Evolutionary conservation across 768 basidiomycete genomes (phyloP), one percentile per base, ranked within the genome.

Genomic region (Russula virescens): DNA sequence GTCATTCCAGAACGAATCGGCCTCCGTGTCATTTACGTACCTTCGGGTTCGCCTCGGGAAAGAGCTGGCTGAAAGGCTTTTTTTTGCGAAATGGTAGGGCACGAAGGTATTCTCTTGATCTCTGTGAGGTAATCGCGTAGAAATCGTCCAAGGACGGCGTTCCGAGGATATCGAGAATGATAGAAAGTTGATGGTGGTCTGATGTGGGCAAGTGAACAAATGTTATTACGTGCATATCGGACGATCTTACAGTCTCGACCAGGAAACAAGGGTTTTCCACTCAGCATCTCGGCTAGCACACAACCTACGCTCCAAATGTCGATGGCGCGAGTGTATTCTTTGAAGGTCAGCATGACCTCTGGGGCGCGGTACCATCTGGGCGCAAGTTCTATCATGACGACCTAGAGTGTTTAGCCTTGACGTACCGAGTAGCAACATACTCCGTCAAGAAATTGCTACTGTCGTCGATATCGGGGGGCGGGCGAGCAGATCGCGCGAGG

Each of bases 271-370:
- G 95, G 91, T 70, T 89, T 87, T n/a, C 95, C 92, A 62, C 81
- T 85, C 0, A 95, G 77, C 92, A 95, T 94, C 75, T 95, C 94
- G 8, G 94, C 95, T 52, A 92, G 75, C 2, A 92, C 86, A 71
- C 91, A 93, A 1, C 91, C 89, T 21, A 92, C 89, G 62, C 85
- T 86, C 91, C 91, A 94, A 72, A 93, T 82, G 66, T 92, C 90
- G 73, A 92, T 89, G 0, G 88, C 88, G 38, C 83, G 83, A 6
- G 93, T 94, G 73, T 98, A 98, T 77, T 95, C 88, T 71, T 95
- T 94, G 79, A 97, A 98, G 0, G 93, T 96, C 40, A 98, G 81
- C 96, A 98, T 98, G 64, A 98, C 91, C 73, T 98, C 96, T 0
- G 96, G 96, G 0, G 96, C 96, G 34, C 96, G 86, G 72, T 98